phyloP scores from a whole-genome alignment of 352 stramenopile species.

The Phytopythium chamaehyphon region DNA sequence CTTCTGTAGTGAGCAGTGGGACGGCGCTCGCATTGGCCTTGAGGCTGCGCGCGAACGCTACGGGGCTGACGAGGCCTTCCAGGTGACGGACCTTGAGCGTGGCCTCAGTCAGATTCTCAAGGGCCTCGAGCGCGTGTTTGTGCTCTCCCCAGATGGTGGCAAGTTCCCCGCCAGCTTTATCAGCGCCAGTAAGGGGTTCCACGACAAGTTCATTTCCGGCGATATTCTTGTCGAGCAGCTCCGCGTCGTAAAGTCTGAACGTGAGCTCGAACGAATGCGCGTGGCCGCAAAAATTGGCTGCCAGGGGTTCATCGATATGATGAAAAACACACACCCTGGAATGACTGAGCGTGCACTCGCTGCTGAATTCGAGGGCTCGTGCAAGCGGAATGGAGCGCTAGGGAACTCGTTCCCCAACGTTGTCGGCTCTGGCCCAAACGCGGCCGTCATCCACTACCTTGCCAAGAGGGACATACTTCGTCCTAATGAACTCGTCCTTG shows the following conservation, averaged over 20 bases:
- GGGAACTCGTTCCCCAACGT: conserved; percentile 84
- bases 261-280: conserved; percentile 72
- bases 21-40: conserved; percentile 62
- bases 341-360: conserved; percentile 75
- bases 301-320: conserved; percentile 74
- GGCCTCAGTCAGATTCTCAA: conserved; percentile 53
- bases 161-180: conserved; percentile 55
- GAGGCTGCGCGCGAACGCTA: conserved; percentile 56
- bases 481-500: conserved; percentile 72
- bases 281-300: conserved; percentile 63
- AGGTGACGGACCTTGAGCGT: conserved; percentile 51
- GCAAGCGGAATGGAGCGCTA: conserved; percentile 69
- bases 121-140: conserved; percentile 59
- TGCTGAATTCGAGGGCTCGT: conserved; percentile 62
- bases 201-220: conserved; percentile 69
- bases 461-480: conserved; percentile 60
- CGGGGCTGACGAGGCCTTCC: conserved; percentile 61
- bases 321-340: conserved; percentile 49
- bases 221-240: conserved; percentile 75
- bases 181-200: conserved; percentile 49
- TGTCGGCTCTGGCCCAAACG: conserved; percentile 71
- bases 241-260: conserved; percentile 67
- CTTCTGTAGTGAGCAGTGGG: conserved; percentile 67
- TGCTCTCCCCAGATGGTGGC: conserved; percentile 54
- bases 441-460: conserved; percentile 83